phyloP scores from a whole-genome alignment of 2,329 filamentous ascomycete genomes.

The Pseudopyrenochaeta lycopersici region DNA sequence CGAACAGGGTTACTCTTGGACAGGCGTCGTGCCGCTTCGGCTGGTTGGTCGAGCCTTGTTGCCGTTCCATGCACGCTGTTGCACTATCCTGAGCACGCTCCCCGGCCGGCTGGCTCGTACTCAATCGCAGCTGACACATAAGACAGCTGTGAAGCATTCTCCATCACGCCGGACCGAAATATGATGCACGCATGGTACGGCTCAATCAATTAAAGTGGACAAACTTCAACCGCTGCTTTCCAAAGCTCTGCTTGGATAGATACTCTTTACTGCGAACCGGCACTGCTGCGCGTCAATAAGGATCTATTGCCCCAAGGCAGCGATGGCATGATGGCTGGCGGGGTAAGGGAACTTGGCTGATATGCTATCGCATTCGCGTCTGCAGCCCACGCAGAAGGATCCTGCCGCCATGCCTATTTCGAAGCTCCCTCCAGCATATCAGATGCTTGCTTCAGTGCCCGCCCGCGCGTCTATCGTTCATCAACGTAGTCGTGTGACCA shows the following conservation, averaged over 20 bases:
- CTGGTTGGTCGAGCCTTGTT: slow-evolving; percentile 27
- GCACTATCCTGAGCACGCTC: slow-evolving; percentile 23
- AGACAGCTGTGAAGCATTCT: slow-evolving; percentile 16
- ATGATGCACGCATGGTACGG: neutral
- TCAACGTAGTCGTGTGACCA: slow-evolving; percentile 38
- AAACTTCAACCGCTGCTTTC: neutral
- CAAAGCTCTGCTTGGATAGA: neutral
- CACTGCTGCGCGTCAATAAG: slow-evolving; percentile 9
- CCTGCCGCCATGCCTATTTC: slow-evolving; percentile 28
- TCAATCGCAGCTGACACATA: slow-evolving; percentile 24
- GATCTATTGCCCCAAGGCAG: slow-evolving; percentile 17
- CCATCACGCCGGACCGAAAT: neutral
- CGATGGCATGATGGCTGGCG: slow-evolving; percentile 26
- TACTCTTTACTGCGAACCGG: neutral
- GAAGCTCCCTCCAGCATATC: slow-evolving; percentile 39
- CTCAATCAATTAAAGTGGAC: neutral
- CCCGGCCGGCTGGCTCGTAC: slow-evolving; percentile 23
- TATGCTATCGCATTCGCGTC: slow-evolving; percentile 29
- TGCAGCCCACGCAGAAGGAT: slow-evolving; percentile 39
- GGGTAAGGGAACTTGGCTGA: slow-evolving; percentile 35
- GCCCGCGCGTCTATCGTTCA: slow-evolving; percentile 21
- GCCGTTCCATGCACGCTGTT: slow-evolving; percentile 25
- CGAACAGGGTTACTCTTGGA: slow-evolving; percentile 21
- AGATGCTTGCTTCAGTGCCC: slow-evolving; percentile 29
- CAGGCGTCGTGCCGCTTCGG: slow-evolving; percentile 25